Base-by-base conservation (phyloP, 2,329 filamentous ascomycete species). In the Sordariomycetes sp. region DNA sequence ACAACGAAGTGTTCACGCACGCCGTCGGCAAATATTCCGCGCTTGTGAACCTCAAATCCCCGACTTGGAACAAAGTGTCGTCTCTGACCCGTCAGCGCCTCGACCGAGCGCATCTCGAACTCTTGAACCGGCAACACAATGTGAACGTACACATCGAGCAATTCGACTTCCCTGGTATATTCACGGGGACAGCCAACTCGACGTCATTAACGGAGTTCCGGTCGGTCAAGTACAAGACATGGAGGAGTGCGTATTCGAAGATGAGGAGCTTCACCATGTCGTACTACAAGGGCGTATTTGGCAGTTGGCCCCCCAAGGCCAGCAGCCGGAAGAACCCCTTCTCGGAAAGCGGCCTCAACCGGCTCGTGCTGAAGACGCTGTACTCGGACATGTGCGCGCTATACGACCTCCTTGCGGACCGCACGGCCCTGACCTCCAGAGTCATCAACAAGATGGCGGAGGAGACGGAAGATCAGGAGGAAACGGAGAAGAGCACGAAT, bases 301-400 rank as follows among this genome's bases (percentile, higher is more conserved):
- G 80, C 22, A 84, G 78, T 67, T 95, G 92, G 92, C 91, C 94
- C 2, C 92, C 94, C 10, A 95, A 94, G 68, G 90, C 90, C 1
- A 87, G 81, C 64, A 92, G 85, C 64, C 95, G 95, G 77, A 96
- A 95, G 78, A 95, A 96, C 66, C 81, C 85, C 1, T 89, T 96
- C 62, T 85, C 87, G 32, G 90, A 91, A 63, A 88, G 84, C 62
- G 92, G 92, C 0, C 77, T 97, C 24, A 96, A 96, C 69, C 81
- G 94, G 25, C 72, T 90, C 52, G 89, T 96, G 6, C 75, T 96
- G 50, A 83, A 84, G 66, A 85, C 89, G 51, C 73, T 97, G 10
- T 97, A 96, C 70, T 79, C 83, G 28, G 92, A 99, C 67, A 82
- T 96, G 65, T 89, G 88, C 63, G 82, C 85, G 45, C 75, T 97